Base-by-base conservation (phyloP, 139 green algal genomes). In the Chlamydomonas urium region DNA sequence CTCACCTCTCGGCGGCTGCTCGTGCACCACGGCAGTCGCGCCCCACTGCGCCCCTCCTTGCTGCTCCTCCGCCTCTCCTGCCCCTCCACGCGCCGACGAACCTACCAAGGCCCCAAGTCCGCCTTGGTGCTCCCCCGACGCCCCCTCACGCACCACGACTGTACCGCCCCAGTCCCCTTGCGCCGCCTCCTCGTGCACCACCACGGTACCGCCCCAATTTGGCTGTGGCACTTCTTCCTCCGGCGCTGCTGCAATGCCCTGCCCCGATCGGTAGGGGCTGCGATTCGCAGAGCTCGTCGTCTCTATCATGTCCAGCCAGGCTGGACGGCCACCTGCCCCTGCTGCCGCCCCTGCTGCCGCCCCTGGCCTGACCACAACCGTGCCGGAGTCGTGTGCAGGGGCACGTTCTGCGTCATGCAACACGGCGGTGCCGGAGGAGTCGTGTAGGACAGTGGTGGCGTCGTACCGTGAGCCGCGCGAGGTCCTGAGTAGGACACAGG, bases 141-240 rank as follows among this genome's bases (percentile, higher is more conserved):
- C n/a, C n/a, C n/a, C n/a, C 45, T 53, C 17, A 14, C 14, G 17
- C 14, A n/a, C 17, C 14, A 53, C 45, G 45, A 17, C 45, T 53
- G 45, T 53, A 53, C 45, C 45, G 31, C n/a, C 26, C n/a, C n/a
- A 31, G 19, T 65, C 26, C n/a, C 21, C 56, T 65, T 65, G 21
- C 45, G 58, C 42, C n/a, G 29, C 63, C 36, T 61, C n/a, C 31
- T 68, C 57, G 38, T 62, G 36, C 34, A 75, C 56, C 56, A 68
- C 38, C 69, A 75, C 36, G 29, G 57, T 75, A 35, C 58, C 58
- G 2, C 45, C 65, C 4, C 42, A 61, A 45, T 53, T 53, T 14
- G n/a, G n/a, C 42, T 17, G 42, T 50, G 42, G 10, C 42, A 50
- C 10, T 17, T 24, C 42, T 24, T 24, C 10, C 42, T 10, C 17